Evolutionary conservation across 2,329 filamentous ascomycete species (phyloP).

Genomic region (Cordyceps farinosa): DNA sequence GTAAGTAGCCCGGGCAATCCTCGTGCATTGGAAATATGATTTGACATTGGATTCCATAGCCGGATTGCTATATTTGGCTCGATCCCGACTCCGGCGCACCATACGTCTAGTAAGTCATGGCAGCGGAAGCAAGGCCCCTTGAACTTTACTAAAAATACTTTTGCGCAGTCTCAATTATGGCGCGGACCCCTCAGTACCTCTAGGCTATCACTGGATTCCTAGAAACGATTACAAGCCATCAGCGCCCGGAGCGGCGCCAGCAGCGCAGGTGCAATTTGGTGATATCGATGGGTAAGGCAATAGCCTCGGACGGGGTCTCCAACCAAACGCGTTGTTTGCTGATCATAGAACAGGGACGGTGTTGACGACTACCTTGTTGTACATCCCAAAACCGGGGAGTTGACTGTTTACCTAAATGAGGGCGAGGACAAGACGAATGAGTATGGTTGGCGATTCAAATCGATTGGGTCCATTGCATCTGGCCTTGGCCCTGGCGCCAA

Average conservation of each 20-base stretch:
- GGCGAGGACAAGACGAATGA: neutral
- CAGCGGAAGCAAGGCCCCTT: no score
- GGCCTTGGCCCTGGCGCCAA: slow-evolving; percentile 20
- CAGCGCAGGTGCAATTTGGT: slow-evolving; percentile 15
- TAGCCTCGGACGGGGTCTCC: neutral
- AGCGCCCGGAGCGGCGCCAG: slow-evolving; percentile 17
- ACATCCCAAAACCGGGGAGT: slow-evolving; percentile 12
- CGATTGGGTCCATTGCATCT: slow-evolving; percentile 17
- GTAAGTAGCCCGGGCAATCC: no score
- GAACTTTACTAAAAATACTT: no score
- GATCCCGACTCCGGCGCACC: no score
- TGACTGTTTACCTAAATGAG: slow-evolving; percentile 13
- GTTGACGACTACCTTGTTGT: slow-evolving; percentile 18
- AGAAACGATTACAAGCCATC: slow-evolving; percentile 15
- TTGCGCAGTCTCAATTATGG: neutral
- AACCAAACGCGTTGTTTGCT: neutral
- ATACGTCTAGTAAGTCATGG: no score
- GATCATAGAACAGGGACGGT: slow-evolving; percentile 6
- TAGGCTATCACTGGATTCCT: slow-evolving; percentile 4
- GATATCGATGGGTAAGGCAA: slow-evolving; percentile 18
- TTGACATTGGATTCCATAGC: no score
- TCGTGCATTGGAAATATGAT: no score
- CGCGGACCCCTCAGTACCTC: neutral
- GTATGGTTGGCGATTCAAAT: slow-evolving; percentile 7
- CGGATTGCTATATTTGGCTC: no score